Conservation (phyloP, 371 early-diverging fungal species). For the Mortierella sp. region DNA sequence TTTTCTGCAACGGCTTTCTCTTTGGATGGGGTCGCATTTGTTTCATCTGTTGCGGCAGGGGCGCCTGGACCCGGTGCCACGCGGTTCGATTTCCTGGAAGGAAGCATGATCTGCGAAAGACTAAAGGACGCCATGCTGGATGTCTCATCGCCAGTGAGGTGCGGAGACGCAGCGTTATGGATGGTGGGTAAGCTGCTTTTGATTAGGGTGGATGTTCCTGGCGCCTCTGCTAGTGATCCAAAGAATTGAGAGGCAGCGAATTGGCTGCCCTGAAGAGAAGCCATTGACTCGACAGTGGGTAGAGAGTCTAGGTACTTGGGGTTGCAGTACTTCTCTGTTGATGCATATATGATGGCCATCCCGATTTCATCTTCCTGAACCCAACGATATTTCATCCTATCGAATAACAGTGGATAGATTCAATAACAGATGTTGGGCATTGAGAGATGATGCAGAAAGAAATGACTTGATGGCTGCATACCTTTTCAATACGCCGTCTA, state of each 20-base stretch:
- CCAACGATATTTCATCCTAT: constrained; percentile 48
- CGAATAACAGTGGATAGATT: background rate
- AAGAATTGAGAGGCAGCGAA: background rate
- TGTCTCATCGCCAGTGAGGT: constrained; percentile 9
- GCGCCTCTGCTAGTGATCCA: background rate
- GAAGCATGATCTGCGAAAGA: constrained; percentile 22
- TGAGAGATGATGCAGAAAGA: background rate
- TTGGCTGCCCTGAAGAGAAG: constrained; percentile 15
- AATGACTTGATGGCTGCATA: background rate
- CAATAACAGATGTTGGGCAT: background rate
- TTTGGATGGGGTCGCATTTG: background rate
- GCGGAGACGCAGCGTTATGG: background rate
- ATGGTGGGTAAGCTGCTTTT: background rate
- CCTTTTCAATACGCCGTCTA: constrained; percentile 23
- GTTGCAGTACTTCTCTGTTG: constrained; percentile 40
- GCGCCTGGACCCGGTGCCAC: background rate
- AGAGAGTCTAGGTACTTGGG: constrained; percentile 31
- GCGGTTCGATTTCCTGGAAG: constrained; percentile 5
- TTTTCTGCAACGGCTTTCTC: background rate
- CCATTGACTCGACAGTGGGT: constrained; percentile 20
- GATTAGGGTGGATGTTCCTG: background rate
- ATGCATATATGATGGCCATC: constrained; percentile 27
- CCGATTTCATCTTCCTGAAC: constrained; percentile 42
- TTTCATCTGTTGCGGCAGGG: background rate
- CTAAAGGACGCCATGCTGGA: constrained; percentile 7